Evolutionary conservation across 2,329 filamentous ascomycete species (phyloP), one percentile per base, ranked within the genome.

Genomic region (Coniella lustricola): DNA sequence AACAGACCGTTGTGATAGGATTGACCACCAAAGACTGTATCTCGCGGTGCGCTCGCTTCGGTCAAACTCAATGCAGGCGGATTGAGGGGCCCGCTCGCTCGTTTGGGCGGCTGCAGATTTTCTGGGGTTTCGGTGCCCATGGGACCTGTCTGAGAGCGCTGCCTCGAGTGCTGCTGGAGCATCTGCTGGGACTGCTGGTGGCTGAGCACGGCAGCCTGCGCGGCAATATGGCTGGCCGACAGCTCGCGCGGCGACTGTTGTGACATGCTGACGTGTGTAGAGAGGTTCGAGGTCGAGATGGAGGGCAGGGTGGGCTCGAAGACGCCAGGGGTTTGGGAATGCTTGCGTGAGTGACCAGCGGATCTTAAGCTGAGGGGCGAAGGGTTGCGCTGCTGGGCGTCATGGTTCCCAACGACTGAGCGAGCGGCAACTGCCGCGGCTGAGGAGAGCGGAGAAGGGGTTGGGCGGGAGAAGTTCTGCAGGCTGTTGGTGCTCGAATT

Each of bases 211-310:
- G 87, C 87, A 9, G 86, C 82, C 65, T 90, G 86, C 16, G 86
- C 86, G 34, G 87, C 87, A 55, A 90, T 88, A 64, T 88, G 84
- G 64, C 85, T 88, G n/a, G 85, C 81, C 2, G 75, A 75, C 53
- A 79, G 65, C 21, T 71, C 63, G 33, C 63, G 61, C 37, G 67
- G 67, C 66, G 65, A 81, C 59, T 64, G 61, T 46, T 71, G 66
- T 48, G 69, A 66, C 64, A 75, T 67, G 62, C 68, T 65, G 51
- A 74, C 61, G 35, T 77, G 72, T 21, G 72, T 72, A 3, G 50
- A 43, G 46, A 77, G 67, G 61, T 76, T 81, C 55, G 77, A 79
- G 2, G 66, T 69, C 57, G 68, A 75, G 39, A 77, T 77, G 3
- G 80, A 82, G 18, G 85, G 84, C 41, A 90, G 70, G 18, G 77